Conservation (phyloP, 257 asterid species). For the Pogostemon cablin region DNA sequence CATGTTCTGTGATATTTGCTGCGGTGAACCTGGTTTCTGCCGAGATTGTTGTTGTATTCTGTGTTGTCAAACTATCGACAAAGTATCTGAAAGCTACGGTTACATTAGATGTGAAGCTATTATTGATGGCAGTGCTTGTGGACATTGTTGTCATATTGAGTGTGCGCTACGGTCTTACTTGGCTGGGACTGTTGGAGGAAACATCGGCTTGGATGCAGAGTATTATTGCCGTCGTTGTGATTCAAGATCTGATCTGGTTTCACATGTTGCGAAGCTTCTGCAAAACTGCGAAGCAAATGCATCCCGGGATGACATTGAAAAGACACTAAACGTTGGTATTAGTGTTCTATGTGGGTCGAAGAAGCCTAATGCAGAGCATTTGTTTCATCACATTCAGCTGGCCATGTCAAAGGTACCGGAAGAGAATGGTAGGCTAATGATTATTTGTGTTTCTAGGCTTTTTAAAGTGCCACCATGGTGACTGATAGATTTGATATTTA, state of each 20-base stretch:
- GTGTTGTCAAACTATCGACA: conserved; percentile 56
- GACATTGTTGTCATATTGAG: conserved; percentile 74
- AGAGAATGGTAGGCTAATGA: conserved; percentile 37
- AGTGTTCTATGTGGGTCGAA: conserved; percentile 58
- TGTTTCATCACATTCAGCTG: conserved; percentile 51
- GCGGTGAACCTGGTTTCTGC: conserved; percentile 74
- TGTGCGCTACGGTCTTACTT: conserved; percentile 80
- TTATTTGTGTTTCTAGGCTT: conserved; percentile 30
- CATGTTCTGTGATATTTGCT: conserved; percentile 79
- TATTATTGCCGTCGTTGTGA: conserved; percentile 89
- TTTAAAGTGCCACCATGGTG: conserved; percentile 24
- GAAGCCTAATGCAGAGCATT: conserved; percentile 51
- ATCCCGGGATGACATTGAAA: conserved; percentile 52
- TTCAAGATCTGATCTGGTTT: conserved; percentile 68
- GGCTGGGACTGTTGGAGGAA: conserved; percentile 90
- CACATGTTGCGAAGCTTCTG: conserved; percentile 58
- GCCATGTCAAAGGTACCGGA: conserved; percentile 70
- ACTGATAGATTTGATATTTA: conserved; percentile 35
- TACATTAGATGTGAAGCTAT: conserved; percentile 70
- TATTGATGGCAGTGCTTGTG: conserved; percentile 55
- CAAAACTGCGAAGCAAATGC: conserved; percentile 50
- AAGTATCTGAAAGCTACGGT: conserved; percentile 43
- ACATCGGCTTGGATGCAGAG: conserved; percentile 79
- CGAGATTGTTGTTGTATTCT: conserved; percentile 86
- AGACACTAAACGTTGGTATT: conserved; percentile 53